Conservation (phyloP, 352 stramenopile species). For the Plasmopara viticola region DNA sequence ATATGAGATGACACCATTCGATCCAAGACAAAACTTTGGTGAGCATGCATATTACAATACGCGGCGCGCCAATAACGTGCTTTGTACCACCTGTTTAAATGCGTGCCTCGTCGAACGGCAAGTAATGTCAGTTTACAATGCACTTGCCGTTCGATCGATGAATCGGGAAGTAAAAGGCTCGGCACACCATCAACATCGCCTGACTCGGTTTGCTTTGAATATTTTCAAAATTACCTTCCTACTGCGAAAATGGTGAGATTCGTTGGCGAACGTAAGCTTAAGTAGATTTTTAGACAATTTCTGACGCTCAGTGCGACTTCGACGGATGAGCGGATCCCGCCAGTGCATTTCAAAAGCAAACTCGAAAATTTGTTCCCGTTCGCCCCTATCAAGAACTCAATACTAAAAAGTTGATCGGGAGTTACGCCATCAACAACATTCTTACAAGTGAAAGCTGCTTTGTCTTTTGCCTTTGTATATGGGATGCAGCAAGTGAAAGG, state of each 20-base stretch:
- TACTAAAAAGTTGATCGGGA: conserved; percentile 33
- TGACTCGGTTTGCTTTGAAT: conserved; percentile 25
- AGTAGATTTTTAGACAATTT: conserved; percentile 74
- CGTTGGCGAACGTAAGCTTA: conserved; percentile 53
- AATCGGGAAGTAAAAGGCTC: conserved; percentile 40
- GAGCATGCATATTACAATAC: conserved; percentile 70
- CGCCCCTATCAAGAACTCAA: conserved; percentile 29
- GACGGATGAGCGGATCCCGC: conserved; percentile 15
- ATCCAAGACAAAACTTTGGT: conserved; percentile 79
- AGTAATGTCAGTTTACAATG: conserved; percentile 51
- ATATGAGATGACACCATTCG: conserved; percentile 40
- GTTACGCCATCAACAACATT: conserved; percentile 45
- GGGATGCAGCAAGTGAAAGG: conserved; percentile 45
- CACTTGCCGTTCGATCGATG: conserved; percentile 48
- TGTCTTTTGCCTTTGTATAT: conserved; percentile 74
- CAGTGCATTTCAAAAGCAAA: conserved; percentile 21
- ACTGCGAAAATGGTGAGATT: conserved; percentile 58
- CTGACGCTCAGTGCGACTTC: conserved; percentile 20
- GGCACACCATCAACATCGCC: conserved; percentile 46
- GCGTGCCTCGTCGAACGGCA: conserved; percentile 34
- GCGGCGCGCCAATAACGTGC: conserved; percentile 48
- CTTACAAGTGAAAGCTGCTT: conserved; percentile 62
- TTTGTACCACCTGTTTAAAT: conserved; percentile 49
- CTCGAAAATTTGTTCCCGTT: conserved; percentile 69
- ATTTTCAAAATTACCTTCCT: conserved; percentile 31